These are phyloP conservation scores for Eimeria zaria DNA, from an alignment of 169 alveolate genomes.

Conservation along the genomic window DNA sequence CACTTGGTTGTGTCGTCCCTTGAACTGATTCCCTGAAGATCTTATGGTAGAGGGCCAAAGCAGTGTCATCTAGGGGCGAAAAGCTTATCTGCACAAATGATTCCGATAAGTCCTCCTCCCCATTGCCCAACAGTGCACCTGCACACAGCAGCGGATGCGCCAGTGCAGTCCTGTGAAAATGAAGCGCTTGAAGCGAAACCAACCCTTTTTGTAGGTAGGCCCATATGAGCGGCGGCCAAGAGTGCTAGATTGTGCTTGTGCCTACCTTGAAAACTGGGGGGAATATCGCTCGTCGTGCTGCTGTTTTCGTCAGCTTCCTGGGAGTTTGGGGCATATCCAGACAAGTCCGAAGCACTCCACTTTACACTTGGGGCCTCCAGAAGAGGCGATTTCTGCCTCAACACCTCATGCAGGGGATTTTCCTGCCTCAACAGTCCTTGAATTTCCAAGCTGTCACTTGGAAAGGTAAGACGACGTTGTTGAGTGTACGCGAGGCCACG, in stretches of 20 bases:
- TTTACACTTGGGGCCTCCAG: not conserved
- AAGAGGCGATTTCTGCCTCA: not conserved
- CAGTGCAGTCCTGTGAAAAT: not conserved
- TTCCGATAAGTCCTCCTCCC: not conserved
- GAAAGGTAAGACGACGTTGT: not conserved
- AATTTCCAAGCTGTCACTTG: not conserved
- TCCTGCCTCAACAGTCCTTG: not conserved
- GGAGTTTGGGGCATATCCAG: not conserved
- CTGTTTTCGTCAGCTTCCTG: not conserved
- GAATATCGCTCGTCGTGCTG: not conserved
- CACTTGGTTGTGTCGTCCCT: conserved; percentile 36
- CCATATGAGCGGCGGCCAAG: not conserved
- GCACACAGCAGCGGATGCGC: conserved; percentile 15
- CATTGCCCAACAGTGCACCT: not conserved
- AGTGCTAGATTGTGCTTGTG: not conserved
- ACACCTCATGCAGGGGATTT: not conserved
- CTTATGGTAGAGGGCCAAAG: conserved; percentile 46
- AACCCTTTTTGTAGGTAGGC: not conserved
- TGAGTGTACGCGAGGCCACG: conserved; percentile 21
- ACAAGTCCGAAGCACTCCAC: not conserved
- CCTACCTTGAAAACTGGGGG: not conserved
- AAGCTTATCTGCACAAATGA: not conserved
- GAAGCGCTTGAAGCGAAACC: not conserved
- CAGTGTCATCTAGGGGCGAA: not conserved
- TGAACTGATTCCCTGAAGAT: conserved; percentile 26